A percentile compares a stretch with the other conserved stretches of the same genome.
These are phyloP conservation scores for Meira miltonrushii DNA, from an alignment of 1,284 basidiomycete species.

Conservation along the genomic window DNA sequence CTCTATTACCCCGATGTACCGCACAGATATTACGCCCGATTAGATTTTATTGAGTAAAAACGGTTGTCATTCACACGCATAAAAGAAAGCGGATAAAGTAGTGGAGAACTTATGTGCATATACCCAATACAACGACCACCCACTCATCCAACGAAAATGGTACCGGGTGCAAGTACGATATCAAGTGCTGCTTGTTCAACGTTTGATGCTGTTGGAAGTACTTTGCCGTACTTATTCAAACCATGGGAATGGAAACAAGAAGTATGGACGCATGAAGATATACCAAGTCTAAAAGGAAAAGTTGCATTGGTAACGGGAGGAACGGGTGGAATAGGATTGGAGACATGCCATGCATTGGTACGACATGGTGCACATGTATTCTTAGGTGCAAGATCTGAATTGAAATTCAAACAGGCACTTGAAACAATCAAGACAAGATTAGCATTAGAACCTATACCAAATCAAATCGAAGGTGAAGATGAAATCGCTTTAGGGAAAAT, in stretches of 20 bases:
- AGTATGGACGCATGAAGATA: background rate
- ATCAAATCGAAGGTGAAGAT: background rate
- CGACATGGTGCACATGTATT: slow-evolving; percentile 8
- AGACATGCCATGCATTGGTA: background rate
- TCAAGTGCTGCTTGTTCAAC: too few relatives aligned
- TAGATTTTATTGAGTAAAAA: too few relatives aligned
- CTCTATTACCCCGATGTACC: too few relatives aligned
- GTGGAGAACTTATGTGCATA: too few relatives aligned
- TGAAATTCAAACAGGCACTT: background rate
- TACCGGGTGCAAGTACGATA: too few relatives aligned
- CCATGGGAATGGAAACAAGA: slow-evolving; percentile 3
- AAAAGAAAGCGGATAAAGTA: too few relatives aligned
- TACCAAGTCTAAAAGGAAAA: slow-evolving; percentile 7
- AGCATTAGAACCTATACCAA: background rate
- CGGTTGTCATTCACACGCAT: too few relatives aligned
- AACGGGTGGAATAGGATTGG: slow-evolving; percentile 2
- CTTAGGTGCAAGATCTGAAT: slow-evolving; percentile 5
- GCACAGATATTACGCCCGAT: too few relatives aligned
- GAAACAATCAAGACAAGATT: background rate
- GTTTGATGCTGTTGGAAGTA: background rate
- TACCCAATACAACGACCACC: too few relatives aligned
- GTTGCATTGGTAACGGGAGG: slow-evolving; percentile 4
- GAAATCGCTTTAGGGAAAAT: background rate
- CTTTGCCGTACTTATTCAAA: slow-evolving; percentile 1
- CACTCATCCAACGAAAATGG: too few relatives aligned